Evolutionary conservation across 202 grass and related monocot genomes (phyloP).

Genomic region (Sporobolus alterniflorus): DNA sequence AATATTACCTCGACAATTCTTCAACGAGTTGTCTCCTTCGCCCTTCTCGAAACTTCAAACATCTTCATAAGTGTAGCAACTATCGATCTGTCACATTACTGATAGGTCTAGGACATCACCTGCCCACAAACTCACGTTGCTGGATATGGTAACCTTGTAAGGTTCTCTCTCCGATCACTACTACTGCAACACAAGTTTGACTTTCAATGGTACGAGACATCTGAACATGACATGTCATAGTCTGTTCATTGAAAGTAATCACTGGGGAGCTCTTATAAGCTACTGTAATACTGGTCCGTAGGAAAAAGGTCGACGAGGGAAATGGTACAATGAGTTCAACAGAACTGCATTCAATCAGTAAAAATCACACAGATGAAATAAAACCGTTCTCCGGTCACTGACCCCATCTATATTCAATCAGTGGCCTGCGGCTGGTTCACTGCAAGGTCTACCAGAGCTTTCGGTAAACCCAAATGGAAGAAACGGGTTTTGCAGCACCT

Average conservation of each 20-base stretch:
- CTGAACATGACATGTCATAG: no score
- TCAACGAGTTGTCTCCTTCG: neutral
- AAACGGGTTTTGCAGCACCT: no score
- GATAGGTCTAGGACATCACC: neutral
- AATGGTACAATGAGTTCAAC: no score
- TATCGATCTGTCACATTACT: neutral
- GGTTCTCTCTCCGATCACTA: neutral
- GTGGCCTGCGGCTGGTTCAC: neutral
- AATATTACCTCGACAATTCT: neutral
- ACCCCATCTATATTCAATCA: neutral
- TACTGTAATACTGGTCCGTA: no score
- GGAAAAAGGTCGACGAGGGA: no score
- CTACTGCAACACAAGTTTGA: neutral
- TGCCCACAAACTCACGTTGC: neutral
- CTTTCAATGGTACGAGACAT: neutral
- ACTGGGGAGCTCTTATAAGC: no score
- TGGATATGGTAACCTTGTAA: neutral
- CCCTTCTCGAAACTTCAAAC: neutral
- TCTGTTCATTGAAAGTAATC: no score
- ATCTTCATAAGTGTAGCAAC: neutral
- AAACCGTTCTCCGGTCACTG: no score
- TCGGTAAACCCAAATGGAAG: no score
- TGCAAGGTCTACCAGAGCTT: neutral
- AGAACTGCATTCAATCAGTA: no score
- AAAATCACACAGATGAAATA: no score